Evolutionary conservation across 306 rosid species (phyloP).

Genomic region (Cucumis hystrix): DNA sequence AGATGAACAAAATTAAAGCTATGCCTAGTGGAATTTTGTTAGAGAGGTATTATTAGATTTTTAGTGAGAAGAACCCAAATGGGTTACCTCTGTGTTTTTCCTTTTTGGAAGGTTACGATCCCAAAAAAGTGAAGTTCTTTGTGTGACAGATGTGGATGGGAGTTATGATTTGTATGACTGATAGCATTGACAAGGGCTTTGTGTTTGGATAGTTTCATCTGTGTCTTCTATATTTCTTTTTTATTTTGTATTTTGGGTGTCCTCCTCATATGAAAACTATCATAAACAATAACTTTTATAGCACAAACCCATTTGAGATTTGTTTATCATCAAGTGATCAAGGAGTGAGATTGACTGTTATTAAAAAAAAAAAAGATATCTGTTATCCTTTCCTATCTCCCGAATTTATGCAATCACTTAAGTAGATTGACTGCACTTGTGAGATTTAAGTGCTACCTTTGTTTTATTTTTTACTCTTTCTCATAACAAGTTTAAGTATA

Average conservation of each 20-base stretch:
- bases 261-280: background rate
- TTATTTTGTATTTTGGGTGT: background rate
- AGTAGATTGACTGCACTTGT: background rate
- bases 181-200: background rate
- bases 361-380: background rate
- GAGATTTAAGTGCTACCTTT: background rate
- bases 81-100: background rate
- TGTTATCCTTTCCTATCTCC: background rate
- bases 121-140: background rate
- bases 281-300: background rate
- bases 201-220: background rate
- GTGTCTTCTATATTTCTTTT: background rate
- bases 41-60: background rate
- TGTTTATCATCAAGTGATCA: background rate
- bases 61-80: too few species aligned
- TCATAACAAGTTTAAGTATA: background rate
- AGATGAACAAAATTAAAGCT: background rate
- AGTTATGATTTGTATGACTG: background rate
- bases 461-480: background rate
- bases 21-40: background rate
- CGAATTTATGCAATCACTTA: background rate
- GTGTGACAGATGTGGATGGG: background rate
- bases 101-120: background rate
- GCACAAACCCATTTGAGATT: background rate
- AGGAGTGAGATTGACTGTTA: background rate